phyloP scores from a whole-genome alignment of 2,329 filamentous ascomycete species.

The Leptographium lundbergii region DNA sequence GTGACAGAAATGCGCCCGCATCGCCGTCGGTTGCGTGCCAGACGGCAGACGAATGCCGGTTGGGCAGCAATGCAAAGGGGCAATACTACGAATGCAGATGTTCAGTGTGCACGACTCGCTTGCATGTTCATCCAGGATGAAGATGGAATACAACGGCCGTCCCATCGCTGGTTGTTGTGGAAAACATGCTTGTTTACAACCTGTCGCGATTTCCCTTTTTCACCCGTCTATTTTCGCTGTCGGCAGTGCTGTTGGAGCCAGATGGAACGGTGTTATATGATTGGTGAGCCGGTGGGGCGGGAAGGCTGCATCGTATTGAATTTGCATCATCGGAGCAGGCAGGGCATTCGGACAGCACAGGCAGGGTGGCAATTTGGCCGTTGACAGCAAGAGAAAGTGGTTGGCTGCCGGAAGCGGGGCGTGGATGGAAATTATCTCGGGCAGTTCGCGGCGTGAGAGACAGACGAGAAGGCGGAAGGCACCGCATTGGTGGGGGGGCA shows the following conservation, averaged over 20 bases:
- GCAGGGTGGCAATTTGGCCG: neutral
- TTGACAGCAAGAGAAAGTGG: neutral
- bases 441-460: too few species aligned
- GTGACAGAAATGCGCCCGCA: too few species aligned
- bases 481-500: neutral
- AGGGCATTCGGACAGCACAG: neutral
- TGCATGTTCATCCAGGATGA: too few species aligned
- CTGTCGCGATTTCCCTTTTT: neutral
- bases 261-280: conserved; percentile 13
- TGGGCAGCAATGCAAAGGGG: too few species aligned
- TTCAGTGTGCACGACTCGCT: too few species aligned
- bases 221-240: neutral
- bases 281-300: conserved; percentile 8
- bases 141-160: too few species aligned
- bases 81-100: too few species aligned
- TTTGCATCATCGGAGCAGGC: neutral
- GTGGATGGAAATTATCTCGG: too few species aligned
- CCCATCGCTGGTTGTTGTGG: too few species aligned
- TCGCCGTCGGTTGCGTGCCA: too few species aligned
- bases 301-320: neutral
- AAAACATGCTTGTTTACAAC: neutral
- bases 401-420: neutral
- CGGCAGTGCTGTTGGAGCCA: neutral
- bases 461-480: too few species aligned
- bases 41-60: too few species aligned